These are phyloP conservation scores for Termitomyces sp. DNA, from an alignment of 768 basidiomycete species.

Conservation along the genomic window DNA sequence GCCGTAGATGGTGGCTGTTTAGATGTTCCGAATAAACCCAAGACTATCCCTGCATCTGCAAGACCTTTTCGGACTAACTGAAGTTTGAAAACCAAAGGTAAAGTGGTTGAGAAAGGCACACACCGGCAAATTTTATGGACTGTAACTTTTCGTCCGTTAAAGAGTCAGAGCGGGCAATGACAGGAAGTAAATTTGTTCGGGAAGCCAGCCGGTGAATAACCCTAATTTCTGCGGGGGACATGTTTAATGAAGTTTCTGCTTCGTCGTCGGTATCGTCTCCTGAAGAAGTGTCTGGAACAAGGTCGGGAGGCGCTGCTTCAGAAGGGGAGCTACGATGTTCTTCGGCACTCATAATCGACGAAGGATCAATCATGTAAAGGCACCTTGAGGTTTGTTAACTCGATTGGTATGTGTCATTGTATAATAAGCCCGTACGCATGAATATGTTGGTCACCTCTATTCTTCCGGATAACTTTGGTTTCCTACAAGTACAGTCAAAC, in stretches of 20 bases:
- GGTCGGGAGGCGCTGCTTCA: constrained; percentile 56
- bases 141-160: constrained; percentile 73
- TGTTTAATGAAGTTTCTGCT: constrained; percentile 44
- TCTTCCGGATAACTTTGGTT: constrained; percentile 83
- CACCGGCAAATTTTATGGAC: constrained; percentile 61
- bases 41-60: constrained; percentile 59
- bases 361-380: constrained; percentile 82
- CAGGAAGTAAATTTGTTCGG: constrained; percentile 76
- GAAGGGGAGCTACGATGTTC: constrained; percentile 48
- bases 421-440: constrained; percentile 56
- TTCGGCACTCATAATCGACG: constrained; percentile 54
- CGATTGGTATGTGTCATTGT: constrained; percentile 1
- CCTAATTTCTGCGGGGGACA: constrained; percentile 75
- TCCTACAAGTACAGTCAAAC: constrained; percentile 41
- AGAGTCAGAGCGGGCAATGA: constrained; percentile 77
- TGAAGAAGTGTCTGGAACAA: constrained; percentile 48
- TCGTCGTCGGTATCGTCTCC: constrained; percentile 47
- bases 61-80: constrained; percentile 57
- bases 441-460: constrained; percentile 86
- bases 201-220: constrained; percentile 72
- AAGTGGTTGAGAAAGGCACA: constrained; percentile 14
- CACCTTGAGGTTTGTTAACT: constrained; percentile 40
- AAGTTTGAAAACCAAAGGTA: constrained; percentile 1
- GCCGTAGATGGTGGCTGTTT: constrained; percentile 20
- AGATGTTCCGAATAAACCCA: constrained; percentile 66